Base-by-base conservation (phyloP, 495 filamentous ascomycete genomes). In the Penicillium salamii region DNA sequence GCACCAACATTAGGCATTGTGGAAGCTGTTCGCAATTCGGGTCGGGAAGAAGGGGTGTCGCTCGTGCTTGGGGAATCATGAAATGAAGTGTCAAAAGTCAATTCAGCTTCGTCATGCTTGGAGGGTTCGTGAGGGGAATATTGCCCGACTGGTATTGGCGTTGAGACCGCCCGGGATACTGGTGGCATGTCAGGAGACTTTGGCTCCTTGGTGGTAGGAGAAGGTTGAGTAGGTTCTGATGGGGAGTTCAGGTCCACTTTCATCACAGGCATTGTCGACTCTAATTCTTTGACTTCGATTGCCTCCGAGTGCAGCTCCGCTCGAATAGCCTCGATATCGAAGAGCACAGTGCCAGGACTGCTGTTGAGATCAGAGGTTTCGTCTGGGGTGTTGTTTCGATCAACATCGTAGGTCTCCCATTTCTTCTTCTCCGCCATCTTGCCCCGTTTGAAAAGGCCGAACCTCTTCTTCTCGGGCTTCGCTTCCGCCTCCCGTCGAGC, bases 261-360 rank as follows among this genome's bases (percentile, higher is more conserved):
- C 76, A 96, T 91, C 1, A 91, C 87, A 40, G 91, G 91, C 14
- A 96, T 70, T 3, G 91, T 96, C 9, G 87, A 91, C 61, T 91
- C 83, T 28, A 96, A 73, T 68, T 98, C 87, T 60, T 81, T 85
- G 49, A 95, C 80, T 62, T 89, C 78, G 40, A 93, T 79, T 33
- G 75, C 75, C 52, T 93, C 85, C 26, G 80, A 86, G 19, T 89
- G 88, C 7, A 99, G 68, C 58, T 95, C 90, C 2, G 87, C 81
- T 40, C 88, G 80, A 53, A 99, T 96, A 5, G 93, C 93, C 58
- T 99, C 93, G 42, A 97, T 85, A 61, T 99, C 93, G 57, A 99
- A 99, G 8, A 99, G 74, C 1, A 97, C 88, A 41, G 69, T 70
- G 4, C 66, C 70, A 4, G 66, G 58, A 0, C 42, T 59, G 40